A percentile compares a stretch with the other conserved stretches of the same genome.
Evolutionary conservation across 73 alveolate species (phyloP).

Genomic region (Paraurostyla sp.): DNA sequence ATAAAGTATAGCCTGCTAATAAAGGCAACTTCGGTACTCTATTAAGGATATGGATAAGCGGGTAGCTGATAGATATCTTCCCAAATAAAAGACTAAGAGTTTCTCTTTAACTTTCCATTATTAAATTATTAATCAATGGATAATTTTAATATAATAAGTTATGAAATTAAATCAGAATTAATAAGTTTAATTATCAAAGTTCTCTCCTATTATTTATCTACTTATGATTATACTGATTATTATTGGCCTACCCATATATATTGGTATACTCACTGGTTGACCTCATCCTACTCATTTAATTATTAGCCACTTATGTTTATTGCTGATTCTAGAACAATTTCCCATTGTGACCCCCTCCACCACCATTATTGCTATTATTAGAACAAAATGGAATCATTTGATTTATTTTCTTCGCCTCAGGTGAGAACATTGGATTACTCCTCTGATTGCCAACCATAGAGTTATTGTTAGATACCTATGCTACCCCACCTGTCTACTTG

Average conservation of each 20-base stretch:
- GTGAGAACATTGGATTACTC: neutral
- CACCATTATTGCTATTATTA: neutral
- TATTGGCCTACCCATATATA: neutral
- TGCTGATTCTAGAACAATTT: neutral
- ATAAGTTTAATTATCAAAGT: neutral
- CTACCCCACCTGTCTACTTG: neutral
- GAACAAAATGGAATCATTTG: neutral
- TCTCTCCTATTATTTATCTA: neutral
- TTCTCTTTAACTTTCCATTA: neutral
- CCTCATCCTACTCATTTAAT: neutral
- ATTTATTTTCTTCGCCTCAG: neutral
- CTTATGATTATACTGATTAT: neutral
- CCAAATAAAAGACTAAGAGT: neutral
- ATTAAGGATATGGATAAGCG: neutral
- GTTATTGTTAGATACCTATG: neutral
- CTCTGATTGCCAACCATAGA: neutral
- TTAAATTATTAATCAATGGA: neutral
- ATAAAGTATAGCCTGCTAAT: neutral
- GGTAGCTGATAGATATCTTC: neutral
- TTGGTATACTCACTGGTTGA: conserved; percentile 41
- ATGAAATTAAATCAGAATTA: neutral
- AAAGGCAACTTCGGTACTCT: neutral
- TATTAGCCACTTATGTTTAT: too few species aligned
- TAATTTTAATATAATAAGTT: neutral
- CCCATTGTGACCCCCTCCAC: too few species aligned